Evolutionary conservation across 106 monocot genomes (phyloP).

Genomic region (Triglochin maritima): DNA sequence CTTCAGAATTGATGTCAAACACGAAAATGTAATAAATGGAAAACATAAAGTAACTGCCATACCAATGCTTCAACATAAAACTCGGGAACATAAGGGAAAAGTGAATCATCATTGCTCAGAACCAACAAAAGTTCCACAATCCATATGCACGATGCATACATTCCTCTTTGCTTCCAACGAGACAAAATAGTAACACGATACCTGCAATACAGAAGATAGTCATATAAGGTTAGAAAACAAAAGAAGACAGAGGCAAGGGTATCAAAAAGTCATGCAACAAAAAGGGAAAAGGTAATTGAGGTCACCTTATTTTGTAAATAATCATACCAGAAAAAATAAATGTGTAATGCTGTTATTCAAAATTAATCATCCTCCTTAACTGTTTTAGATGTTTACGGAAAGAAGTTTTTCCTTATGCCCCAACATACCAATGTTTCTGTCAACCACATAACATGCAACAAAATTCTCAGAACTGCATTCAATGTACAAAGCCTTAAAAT

Average conservation of each 20-base stretch:
- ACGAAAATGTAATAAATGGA: neutral
- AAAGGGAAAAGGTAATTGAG: too few relatives aligned
- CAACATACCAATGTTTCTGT: too few relatives aligned
- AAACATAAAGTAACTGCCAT: neutral
- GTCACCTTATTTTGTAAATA: too few relatives aligned
- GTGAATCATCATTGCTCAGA: conserved; percentile 50
- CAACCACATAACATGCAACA: too few relatives aligned
- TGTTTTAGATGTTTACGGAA: too few relatives aligned
- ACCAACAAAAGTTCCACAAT: conserved; percentile 70
- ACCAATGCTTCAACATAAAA: conserved; percentile 92
- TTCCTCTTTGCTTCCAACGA: conserved; percentile 92
- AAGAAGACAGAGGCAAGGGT: neutral
- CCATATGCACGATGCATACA: conserved; percentile 98
- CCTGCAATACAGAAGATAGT: conserved; percentile 27
- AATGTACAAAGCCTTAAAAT: too few relatives aligned
- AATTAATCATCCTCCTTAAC: too few relatives aligned
- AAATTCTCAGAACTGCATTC: too few relatives aligned
- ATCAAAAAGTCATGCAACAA: too few relatives aligned
- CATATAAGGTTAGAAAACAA: neutral
- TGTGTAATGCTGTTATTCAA: too few relatives aligned
- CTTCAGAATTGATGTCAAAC: neutral
- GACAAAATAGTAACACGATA: conserved; percentile 76
- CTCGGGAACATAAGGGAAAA: conserved; percentile 76
- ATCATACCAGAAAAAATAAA: too few relatives aligned
- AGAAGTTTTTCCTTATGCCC: too few relatives aligned